Evolutionary conservation across 805 yeast genomes (phyloP).

Genomic region (Monosporozyma aerobia): DNA sequence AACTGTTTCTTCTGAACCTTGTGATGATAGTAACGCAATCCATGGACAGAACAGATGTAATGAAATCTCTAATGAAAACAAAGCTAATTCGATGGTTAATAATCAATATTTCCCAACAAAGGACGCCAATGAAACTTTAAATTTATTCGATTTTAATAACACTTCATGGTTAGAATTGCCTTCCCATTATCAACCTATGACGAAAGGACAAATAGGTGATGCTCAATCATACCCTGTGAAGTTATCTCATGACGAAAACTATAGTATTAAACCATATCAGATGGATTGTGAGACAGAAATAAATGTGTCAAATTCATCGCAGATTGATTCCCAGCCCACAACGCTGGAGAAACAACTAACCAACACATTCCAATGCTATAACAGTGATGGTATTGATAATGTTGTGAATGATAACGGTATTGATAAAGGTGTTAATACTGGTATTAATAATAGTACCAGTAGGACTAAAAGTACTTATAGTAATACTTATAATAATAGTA

Average conservation of each 20-base stretch:
- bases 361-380: not conserved
- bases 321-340: not conserved
- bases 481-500: no score
- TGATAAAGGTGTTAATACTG: no score
- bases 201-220: not conserved
- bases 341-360: not conserved
- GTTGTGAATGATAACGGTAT: no score
- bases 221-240: not conserved
- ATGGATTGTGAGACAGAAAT: not conserved
- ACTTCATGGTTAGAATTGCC: not conserved
- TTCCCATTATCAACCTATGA: not conserved
- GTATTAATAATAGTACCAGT: no score
- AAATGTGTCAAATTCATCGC: not conserved
- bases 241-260: not conserved
- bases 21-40: not conserved
- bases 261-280: not conserved
- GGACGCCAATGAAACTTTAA: not conserved
- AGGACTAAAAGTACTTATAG: no score
- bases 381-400: not conserved
- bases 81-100: not conserved
- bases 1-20: no score
- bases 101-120: not conserved
- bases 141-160: not conserved
- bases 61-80: not conserved
- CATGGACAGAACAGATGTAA: not conserved